These are phyloP conservation scores for Penicillium psychrofluorescens DNA, from an alignment of 495 filamentous ascomycete species.

Conservation along the genomic window DNA sequence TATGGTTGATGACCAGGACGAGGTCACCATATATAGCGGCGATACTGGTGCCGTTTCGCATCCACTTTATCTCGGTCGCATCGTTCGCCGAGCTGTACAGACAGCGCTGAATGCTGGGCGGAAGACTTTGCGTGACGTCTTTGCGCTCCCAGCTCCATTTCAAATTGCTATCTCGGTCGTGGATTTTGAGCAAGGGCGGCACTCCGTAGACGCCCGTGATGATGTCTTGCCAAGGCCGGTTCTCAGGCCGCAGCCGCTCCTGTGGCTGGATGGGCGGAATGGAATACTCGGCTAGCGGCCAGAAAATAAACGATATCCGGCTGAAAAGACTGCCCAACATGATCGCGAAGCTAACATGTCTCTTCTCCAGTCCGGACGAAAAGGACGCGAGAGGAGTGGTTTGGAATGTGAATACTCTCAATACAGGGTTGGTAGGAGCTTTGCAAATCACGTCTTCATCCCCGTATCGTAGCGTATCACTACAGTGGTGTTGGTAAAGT, in stretches of 20 bases:
- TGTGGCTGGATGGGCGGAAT: constrained; percentile 15
- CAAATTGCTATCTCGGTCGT: constrained; percentile 14
- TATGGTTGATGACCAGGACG: constrained; percentile 20
- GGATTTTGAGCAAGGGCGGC: constrained; percentile 16
- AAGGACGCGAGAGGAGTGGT: not conserved
- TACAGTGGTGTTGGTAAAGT: no score
- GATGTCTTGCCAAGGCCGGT: constrained; percentile 16
- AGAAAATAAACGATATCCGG: constrained; percentile 12
- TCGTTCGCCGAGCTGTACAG: constrained; percentile 18
- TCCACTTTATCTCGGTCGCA: constrained; percentile 24
- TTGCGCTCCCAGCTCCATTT: constrained; percentile 20
- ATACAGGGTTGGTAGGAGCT: no score
- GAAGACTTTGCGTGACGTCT: constrained; percentile 16
- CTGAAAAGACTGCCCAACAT: constrained; percentile 11
- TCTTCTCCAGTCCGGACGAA: no score
- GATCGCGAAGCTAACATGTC: not conserved
- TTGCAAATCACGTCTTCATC: no score
- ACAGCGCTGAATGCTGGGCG: constrained; percentile 7
- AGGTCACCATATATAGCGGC: constrained; percentile 19
- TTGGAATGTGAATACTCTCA: no score
- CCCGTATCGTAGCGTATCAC: no score
- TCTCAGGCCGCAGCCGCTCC: constrained; percentile 11
- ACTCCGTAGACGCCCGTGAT: constrained; percentile 22
- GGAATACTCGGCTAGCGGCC: constrained; percentile 10
- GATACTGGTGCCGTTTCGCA: constrained; percentile 13